phyloP scores from a whole-genome alignment of 192 early-diverging fungal genomes.

The Coemansia sp. region DNA sequence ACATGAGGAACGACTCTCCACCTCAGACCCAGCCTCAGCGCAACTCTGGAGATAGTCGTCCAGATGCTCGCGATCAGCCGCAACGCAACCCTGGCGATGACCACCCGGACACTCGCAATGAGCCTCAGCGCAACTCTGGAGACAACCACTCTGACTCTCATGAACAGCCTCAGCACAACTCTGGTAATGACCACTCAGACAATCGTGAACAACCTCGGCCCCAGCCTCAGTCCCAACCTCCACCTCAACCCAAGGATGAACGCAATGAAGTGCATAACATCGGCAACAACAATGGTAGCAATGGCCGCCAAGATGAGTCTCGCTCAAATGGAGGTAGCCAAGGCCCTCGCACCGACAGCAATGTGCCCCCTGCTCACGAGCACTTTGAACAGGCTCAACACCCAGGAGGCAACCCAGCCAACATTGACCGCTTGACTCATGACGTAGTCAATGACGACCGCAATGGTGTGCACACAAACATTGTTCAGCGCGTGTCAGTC shows the following conservation, averaged over 20 bases:
- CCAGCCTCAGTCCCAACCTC: constrained; percentile 1
- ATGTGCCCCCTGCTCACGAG: constrained; percentile 10
- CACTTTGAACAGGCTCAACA: constrained; percentile 44
- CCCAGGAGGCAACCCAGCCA: constrained; percentile 38
- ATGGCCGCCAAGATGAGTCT: constrained; percentile 7
- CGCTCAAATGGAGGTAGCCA: background rate
- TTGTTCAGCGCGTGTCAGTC: constrained; percentile 34
- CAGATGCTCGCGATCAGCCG: background rate
- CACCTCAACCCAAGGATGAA: background rate
- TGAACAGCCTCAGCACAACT: no score
- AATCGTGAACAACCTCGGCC: constrained; percentile 1
- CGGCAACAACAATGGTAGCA: background rate
- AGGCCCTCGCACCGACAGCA: background rate
- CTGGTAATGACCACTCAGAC: no score
- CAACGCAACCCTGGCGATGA: no score
- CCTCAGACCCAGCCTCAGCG: background rate
- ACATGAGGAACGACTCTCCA: background rate
- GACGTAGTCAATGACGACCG: constrained; percentile 38
- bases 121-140: no score
- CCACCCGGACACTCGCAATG: no score
- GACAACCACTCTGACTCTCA: no score
- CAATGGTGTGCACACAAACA: constrained; percentile 31
- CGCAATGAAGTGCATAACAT: background rate
- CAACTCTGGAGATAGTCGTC: background rate
- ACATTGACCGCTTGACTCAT: constrained; percentile 24